Percentiles rank a stretch among this genome's conserved stretches.
These are phyloP conservation scores for Hippophae tibetana DNA, from an alignment of 306 rosid species.

Conservation along the genomic window DNA sequence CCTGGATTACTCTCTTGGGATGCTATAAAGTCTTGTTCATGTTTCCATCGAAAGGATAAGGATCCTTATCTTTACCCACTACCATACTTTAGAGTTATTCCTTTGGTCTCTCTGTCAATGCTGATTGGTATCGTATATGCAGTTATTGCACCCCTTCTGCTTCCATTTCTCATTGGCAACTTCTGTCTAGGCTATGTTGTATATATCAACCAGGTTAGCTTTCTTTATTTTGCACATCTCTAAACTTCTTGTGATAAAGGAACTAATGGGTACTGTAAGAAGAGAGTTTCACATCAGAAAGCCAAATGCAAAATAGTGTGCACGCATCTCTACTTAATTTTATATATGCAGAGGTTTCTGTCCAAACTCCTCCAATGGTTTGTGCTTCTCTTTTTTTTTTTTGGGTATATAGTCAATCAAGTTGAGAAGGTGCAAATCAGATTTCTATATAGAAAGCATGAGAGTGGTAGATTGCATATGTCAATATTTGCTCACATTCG, in stretches of 20 bases:
- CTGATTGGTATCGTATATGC: constrained; percentile 82
- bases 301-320: too few relatives aligned
- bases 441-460: not conserved
- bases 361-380: too few relatives aligned
- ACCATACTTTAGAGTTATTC: constrained; percentile 68
- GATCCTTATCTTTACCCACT: constrained; percentile 65
- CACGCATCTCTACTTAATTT: too few relatives aligned
- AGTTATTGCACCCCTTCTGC: constrained; percentile 71
- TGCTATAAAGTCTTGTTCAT: constrained; percentile 34
- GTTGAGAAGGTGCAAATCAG: not conserved
- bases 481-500: too few relatives aligned
- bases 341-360: too few relatives aligned
- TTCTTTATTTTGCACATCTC: not conserved
- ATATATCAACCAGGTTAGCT: constrained; percentile 42
- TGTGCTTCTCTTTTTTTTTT: not conserved
- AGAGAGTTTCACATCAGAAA: too few relatives aligned
- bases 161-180: constrained; percentile 75
- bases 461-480: not conserved
- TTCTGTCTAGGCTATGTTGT: constrained; percentile 85
- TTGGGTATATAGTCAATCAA: not conserved
- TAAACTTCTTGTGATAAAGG: not conserved
- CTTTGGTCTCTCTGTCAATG: constrained; percentile 55
- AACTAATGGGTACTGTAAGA: too few relatives aligned
- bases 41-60: constrained; percentile 25
- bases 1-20: constrained; percentile 77